Conservation (phyloP, 371 early-diverging fungal genomes). For the Funneliformis caledonium region DNA sequence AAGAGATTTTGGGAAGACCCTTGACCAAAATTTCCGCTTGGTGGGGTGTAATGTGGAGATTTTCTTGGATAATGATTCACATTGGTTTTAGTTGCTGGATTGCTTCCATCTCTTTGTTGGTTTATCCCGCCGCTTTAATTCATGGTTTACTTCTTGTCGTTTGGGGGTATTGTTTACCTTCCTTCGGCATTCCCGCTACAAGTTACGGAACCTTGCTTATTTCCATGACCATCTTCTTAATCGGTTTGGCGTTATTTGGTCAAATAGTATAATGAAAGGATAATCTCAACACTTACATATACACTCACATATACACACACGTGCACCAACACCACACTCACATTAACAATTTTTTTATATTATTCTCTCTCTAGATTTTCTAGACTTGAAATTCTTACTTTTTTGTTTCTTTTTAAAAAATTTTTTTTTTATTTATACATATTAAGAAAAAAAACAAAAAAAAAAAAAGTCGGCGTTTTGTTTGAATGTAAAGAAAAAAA, state of each 20-base stretch:
- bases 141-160: background rate
- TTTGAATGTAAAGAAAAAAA: background rate
- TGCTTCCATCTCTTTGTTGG: background rate
- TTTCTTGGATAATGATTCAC: background rate
- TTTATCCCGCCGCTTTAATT: conserved; percentile 2
- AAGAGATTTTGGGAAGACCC: conserved; percentile 28
- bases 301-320: background rate
- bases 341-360: no score
- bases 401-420: no score
- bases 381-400: no score
- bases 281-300: background rate
- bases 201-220: background rate
- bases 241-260: conserved; percentile 10
- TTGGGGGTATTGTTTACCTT: conserved; percentile 24
- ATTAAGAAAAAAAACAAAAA: background rate
- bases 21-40: conserved; percentile 24
- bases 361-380: no score
- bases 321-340: no score
- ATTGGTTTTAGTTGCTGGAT: conserved; percentile 33
- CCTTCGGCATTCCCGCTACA: conserved; percentile 5
- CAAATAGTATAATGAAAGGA: background rate
- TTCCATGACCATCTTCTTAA: background rate
- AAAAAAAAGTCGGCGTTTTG: background rate
- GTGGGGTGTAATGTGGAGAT: conserved; percentile 32
- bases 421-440: no score